These are phyloP conservation scores for Oenanthe javanica DNA, from an alignment of 140 eudicot genomes.

Conservation along the genomic window DNA sequence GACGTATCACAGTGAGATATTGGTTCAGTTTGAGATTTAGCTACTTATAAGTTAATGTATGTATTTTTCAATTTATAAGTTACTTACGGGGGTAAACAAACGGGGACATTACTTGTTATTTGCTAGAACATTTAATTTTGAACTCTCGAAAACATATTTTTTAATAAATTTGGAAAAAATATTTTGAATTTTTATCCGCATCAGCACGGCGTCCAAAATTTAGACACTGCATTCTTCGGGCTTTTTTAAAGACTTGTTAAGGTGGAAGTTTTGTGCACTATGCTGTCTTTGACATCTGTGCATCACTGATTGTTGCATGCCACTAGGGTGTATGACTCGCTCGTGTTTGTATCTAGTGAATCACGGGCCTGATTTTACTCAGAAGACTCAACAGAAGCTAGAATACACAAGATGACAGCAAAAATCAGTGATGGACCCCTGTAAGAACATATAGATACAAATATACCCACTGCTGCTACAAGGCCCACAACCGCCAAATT, in stretches of 20 bases:
- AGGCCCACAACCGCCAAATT: background rate
- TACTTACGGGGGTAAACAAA: no score
- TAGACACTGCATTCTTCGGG: no score
- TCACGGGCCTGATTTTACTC: background rate
- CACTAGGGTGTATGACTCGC: background rate
- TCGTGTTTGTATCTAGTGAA: background rate
- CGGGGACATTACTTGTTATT: no score
- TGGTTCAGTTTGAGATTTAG: no score
- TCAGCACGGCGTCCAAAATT: no score
- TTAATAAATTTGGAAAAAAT: no score
- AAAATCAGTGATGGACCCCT: background rate
- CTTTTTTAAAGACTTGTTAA: background rate
- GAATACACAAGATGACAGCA: slow-evolving; percentile 5
- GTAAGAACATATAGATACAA: background rate
- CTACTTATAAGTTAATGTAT: no score
- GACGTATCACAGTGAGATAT: no score
- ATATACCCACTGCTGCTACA: background rate
- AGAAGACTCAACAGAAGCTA: slow-evolving; percentile 12
- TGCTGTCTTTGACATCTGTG: background rate
- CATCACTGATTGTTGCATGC: background rate
- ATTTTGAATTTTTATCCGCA: background rate
- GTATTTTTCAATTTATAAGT: no score
- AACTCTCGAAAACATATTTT: background rate
- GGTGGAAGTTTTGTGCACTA: background rate
- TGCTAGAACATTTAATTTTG: no score